phyloP scores from a whole-genome alignment of 345 rosid species.

The Boechera divaricarpa region DNA sequence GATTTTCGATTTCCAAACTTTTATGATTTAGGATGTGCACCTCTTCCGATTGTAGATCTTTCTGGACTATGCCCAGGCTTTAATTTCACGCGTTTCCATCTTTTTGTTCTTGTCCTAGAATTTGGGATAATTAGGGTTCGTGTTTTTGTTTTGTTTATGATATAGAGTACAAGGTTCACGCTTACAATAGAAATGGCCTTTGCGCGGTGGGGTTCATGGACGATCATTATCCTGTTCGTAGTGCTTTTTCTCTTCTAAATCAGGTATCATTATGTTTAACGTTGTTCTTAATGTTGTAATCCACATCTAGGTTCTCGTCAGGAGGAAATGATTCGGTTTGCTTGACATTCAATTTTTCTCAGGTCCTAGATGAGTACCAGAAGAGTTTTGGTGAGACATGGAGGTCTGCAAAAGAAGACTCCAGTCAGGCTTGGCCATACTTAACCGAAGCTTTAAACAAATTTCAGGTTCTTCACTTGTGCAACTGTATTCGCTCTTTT shows the following conservation, averaged over 20 bases:
- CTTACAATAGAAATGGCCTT: slow-evolving; percentile 90
- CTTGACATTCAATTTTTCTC: slow-evolving; percentile 28
- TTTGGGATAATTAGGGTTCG: slow-evolving; percentile 37
- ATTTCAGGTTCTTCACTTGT: slow-evolving; percentile 66
- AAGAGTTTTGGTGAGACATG: slow-evolving; percentile 90
- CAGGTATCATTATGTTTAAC: slow-evolving; percentile 55
- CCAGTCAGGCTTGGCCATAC: slow-evolving; percentile 80
- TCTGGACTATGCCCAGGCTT: not conserved
- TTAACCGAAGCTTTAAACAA: slow-evolving; percentile 73
- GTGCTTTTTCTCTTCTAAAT: slow-evolving; percentile 88
- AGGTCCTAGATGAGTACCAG: slow-evolving; percentile 94
- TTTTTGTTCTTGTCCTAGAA: slow-evolving; percentile 12
- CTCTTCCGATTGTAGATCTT: slow-evolving; percentile 8
- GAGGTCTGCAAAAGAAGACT: slow-evolving; percentile 71
- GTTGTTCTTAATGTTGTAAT: not conserved
- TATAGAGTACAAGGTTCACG: slow-evolving; percentile 90
- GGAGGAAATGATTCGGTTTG: not conserved
- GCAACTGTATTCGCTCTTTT: slow-evolving; percentile 3
- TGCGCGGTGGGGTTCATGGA: slow-evolving; percentile 93
- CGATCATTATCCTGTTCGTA: slow-evolving; percentile 91
- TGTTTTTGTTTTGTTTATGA: not conserved
- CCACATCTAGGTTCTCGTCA: not conserved
- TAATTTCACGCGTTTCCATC: slow-evolving; percentile 18
- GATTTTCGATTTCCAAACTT: slow-evolving; percentile 6
- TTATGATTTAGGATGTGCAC: slow-evolving; percentile 1